Evolutionary conservation across 345 rosid genomes (phyloP).

Genomic region (Brassica nigra): DNA sequence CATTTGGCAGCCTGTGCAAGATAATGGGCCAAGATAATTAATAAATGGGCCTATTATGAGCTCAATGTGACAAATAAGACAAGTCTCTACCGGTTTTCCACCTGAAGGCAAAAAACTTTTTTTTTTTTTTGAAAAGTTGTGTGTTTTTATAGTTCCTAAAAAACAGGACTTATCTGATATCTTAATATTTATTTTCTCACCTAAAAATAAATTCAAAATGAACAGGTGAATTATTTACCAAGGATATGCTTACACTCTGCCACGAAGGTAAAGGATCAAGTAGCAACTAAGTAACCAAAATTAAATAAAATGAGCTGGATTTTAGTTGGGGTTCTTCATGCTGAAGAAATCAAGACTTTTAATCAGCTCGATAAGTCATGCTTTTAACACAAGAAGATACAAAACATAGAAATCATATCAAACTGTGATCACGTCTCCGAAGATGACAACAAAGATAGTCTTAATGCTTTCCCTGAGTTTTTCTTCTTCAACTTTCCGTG

Average conservation of each 20-base stretch:
- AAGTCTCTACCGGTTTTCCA: background rate
- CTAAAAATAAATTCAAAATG: background rate
- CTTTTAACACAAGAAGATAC: background rate
- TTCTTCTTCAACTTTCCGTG: background rate
- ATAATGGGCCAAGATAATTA: background rate
- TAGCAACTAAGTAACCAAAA: background rate
- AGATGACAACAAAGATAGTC: background rate
- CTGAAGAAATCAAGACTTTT: background rate
- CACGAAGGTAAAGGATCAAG: background rate
- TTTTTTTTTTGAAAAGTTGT: background rate
- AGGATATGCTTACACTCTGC: background rate
- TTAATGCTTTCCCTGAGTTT: background rate
- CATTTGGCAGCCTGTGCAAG: background rate
- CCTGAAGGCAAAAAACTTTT: background rate
- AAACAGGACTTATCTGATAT: background rate
- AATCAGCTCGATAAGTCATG: background rate
- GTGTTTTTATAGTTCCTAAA: background rate
- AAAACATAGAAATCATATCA: background rate
- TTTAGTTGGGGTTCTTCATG: background rate
- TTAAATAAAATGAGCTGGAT: background rate
- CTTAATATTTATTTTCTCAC: background rate
- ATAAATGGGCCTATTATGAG: background rate
- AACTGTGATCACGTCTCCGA: background rate
- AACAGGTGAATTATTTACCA: background rate
- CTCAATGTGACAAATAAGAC: background rate